Base-by-base conservation (phyloP, 305 asterid genomes). In the Fraxinus greggii region DNA sequence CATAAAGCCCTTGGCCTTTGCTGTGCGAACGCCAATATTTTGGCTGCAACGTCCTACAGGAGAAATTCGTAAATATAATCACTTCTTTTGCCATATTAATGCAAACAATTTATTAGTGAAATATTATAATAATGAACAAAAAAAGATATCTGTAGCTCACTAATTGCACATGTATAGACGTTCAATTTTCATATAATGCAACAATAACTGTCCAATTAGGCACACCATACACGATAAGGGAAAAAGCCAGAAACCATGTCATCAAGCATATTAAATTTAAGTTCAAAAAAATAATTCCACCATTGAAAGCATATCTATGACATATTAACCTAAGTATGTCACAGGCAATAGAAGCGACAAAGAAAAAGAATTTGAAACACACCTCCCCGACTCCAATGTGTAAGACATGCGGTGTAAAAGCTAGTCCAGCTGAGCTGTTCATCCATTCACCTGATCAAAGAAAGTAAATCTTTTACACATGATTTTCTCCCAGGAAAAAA, bases 371-470 rank as follows among this genome's bases (percentile, higher is more conserved):
- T 54, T 54, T n/a, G 63, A 17, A 54, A 54, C 75, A 79, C 45
- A 91, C 95, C 93, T 91, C 93, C 78, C 95, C 95, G 72, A 82
- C 81, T 36, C 79, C 88, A 29, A 86, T 69, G 19, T 88, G 92
- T 45, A 92, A 69, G 80, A 90, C 83, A 78, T 90, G 95, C 4
- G 95, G 94, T 2, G 92, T 89, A 82, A 90, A 92, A 31, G 95
- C 95, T 29, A 88, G 84, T 70, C 94, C 95, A 75, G 92, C 94
- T 72, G 95, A 88, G 81, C 69, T 86, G 82, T 88, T 89, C 95
- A 90, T 90, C 95, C 95, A 92, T 65, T 92, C 94, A 85, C 95
- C 95, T 92, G 84, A 26, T 63, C 32, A 38, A 70, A 75, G 15
- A 80, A 83, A 74, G 23, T 19, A 7, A 32, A 32, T 33, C 32